phyloP scores from a whole-genome alignment of 371 early-diverging fungal species.

The Rhizopus stolonifer region DNA sequence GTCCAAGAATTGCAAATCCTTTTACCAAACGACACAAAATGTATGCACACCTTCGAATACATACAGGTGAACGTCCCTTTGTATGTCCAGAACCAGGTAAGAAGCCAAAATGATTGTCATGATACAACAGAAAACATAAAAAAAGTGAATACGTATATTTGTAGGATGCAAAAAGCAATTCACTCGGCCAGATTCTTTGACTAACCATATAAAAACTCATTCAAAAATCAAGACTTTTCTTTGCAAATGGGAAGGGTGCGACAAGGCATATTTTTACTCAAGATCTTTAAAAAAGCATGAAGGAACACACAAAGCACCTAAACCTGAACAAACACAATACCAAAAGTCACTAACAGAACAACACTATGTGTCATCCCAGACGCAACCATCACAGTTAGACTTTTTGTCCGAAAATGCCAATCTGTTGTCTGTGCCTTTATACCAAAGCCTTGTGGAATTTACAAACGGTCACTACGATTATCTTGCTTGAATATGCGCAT shows the following conservation, averaged over 20 bases:
- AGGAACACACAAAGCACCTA: conserved; percentile 28
- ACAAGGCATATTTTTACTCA: conserved; percentile 68
- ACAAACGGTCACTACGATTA: not conserved
- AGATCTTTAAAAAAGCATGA: conserved; percentile 69
- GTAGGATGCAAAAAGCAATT: conserved; percentile 73
- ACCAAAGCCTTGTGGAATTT: not conserved
- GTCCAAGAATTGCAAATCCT: conserved; percentile 68
- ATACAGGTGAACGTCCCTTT: conserved; percentile 79
- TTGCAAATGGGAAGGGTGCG: conserved; percentile 52
- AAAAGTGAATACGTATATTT: not conserved
- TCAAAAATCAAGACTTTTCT: conserved; percentile 61
- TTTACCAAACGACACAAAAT: conserved; percentile 90
- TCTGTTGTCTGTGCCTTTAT: not conserved
- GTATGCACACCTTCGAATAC: conserved; percentile 83
- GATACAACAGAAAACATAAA: not conserved
- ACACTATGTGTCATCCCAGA: too few relatives aligned
- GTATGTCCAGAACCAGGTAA: conserved; percentile 26
- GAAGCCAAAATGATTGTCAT: conserved; percentile 4
- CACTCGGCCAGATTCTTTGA: conserved; percentile 76
- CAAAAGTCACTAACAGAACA: not conserved
- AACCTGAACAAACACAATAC: not conserved
- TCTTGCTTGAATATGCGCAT: too few relatives aligned
- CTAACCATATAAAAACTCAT: conserved; percentile 80
- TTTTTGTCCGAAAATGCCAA: not conserved
- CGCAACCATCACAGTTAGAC: not conserved